These are phyloP conservation scores for Calocera viscosa DNA, from an alignment of 768 basidiomycete genomes.

Conservation along the genomic window DNA sequence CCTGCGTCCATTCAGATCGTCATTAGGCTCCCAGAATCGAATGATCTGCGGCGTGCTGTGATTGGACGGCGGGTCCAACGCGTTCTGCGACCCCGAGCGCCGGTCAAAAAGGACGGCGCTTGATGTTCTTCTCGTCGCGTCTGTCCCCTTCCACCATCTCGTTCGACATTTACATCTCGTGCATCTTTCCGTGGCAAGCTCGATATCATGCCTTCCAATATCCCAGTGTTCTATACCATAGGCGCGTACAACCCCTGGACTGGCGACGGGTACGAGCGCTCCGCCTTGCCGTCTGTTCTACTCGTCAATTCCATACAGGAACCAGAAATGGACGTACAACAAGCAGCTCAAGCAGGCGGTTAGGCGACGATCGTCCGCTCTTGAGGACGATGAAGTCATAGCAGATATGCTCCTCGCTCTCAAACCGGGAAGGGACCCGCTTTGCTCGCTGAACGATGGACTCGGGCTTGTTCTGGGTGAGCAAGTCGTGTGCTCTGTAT, in stretches of 20 bases:
- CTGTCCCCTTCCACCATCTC: too few species aligned
- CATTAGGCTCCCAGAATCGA: background rate
- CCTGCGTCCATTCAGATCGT: background rate
- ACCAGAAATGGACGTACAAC: background rate
- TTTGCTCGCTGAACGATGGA: background rate
- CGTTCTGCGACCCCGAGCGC: too few species aligned
- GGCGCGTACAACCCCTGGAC: conserved; percentile 2
- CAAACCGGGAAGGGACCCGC: background rate
- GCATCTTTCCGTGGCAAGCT: too few species aligned
- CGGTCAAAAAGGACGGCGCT: too few species aligned
- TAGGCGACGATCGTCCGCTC: background rate
- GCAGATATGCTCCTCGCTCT: background rate
- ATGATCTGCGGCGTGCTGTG: background rate
- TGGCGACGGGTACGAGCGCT: background rate
- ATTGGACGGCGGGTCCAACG: too few species aligned
- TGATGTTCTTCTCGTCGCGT: too few species aligned
- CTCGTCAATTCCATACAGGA: background rate
- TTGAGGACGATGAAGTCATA: background rate
- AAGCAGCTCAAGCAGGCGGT: background rate
- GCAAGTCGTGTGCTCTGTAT: background rate
- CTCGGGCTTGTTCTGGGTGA: background rate
- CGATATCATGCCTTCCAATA: background rate
- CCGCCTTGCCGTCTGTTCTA: background rate
- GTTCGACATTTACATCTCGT: too few species aligned
- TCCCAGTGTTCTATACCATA: background rate